phyloP scores from a whole-genome alignment of 257 asterid species.

The Scutellaria barbata region DNA sequence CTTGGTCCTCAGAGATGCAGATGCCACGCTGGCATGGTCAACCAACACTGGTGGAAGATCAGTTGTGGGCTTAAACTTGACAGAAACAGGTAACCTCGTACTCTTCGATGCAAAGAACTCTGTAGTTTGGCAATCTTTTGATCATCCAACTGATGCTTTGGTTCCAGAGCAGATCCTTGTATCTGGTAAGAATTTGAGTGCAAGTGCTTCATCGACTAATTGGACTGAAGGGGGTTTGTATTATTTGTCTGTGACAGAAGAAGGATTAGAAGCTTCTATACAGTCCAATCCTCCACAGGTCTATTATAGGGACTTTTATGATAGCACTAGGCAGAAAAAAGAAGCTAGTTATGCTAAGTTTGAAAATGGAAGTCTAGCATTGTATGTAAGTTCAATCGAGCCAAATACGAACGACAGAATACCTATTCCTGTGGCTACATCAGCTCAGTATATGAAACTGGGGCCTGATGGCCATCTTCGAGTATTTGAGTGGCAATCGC shows the following conservation, averaged over 20 bases:
- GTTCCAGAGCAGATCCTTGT: conserved; percentile 44
- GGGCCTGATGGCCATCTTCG: conserved; percentile 9
- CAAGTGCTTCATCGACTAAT: neutral
- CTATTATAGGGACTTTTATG: neutral
- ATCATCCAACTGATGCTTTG: conserved; percentile 45
- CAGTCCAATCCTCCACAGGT: neutral
- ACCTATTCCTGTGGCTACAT: too few species aligned
- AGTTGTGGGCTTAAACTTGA: conserved; percentile 44
- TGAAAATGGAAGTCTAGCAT: neutral
- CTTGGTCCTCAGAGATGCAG: conserved; percentile 41
- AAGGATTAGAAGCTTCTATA: neutral
- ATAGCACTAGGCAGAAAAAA: neutral
- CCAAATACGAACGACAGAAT: neutral
- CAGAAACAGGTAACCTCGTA: conserved; percentile 48
- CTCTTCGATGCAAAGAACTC: conserved; percentile 34
- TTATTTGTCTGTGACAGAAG: neutral
- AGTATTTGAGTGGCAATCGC: neutral
- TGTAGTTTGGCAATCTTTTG: conserved; percentile 55
- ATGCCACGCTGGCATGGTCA: conserved; percentile 49
- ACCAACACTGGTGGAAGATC: conserved; percentile 46
- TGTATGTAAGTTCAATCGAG: neutral
- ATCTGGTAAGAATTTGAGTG: neutral
- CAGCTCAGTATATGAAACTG: neutral
- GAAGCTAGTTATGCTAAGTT: neutral
- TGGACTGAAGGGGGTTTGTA: neutral